Percentiles rank a stretch among this genome's conserved stretches.
These are phyloP conservation scores for Rubia balearica DNA, from an alignment of 305 asterid genomes.

Conservation along the genomic window DNA sequence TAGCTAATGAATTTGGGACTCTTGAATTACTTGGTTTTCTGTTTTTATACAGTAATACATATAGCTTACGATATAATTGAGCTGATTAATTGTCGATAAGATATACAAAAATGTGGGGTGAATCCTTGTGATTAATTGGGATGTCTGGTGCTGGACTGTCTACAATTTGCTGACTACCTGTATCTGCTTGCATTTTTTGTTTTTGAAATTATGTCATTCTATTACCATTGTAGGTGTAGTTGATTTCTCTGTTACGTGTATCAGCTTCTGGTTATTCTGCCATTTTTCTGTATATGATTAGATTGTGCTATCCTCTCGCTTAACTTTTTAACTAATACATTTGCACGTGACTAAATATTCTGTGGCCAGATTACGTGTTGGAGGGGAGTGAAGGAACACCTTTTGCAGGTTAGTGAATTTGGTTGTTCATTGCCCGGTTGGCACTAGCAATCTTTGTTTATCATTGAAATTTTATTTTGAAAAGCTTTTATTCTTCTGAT, in stretches of 20 bases:
- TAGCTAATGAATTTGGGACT: neutral
- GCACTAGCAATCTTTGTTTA: neutral
- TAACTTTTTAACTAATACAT: neutral
- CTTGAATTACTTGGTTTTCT: neutral
- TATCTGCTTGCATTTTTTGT: neutral
- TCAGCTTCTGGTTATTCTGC: neutral
- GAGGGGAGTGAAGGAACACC: constrained; percentile 99
- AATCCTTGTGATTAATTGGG: neutral
- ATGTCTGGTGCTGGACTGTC: neutral
- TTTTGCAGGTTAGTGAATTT: constrained; percentile 69
- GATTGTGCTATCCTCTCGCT: no score
- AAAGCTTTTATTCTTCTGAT: neutral
- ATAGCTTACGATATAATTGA: neutral
- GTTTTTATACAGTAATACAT: neutral
- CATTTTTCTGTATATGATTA: neutral
- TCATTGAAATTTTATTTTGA: neutral
- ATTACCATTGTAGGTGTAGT: neutral
- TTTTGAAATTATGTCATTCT: neutral
- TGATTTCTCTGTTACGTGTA: neutral
- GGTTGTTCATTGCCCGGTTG: constrained; percentile 11
- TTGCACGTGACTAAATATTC: constrained; percentile 3
- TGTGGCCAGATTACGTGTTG: constrained; percentile 82
- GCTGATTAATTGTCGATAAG: neutral
- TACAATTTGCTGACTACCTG: neutral
- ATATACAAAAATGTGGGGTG: neutral